phyloP scores from a whole-genome alignment of 768 basidiomycete genomes.

The Lactarius sanguifluus region DNA sequence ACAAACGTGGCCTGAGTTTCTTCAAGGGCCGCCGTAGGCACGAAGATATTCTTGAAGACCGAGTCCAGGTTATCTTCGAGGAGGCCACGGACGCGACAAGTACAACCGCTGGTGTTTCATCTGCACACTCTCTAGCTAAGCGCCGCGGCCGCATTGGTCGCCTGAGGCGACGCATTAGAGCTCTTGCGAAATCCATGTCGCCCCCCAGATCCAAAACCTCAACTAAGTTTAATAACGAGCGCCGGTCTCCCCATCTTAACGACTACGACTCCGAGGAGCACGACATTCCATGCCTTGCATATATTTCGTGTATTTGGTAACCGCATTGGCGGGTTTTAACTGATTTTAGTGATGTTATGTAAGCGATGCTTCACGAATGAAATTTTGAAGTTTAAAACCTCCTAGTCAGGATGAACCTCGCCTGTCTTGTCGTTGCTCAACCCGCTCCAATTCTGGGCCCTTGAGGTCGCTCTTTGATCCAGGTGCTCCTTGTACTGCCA shows the following conservation, averaged over 20 bases:
- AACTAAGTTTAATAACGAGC: neutral
- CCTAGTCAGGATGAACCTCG: neutral
- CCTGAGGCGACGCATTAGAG: constrained; percentile 11
- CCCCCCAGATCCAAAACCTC: constrained; percentile 7
- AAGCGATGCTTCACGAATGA: constrained; percentile 4
- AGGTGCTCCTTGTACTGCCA: neutral
- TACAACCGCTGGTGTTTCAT: neutral
- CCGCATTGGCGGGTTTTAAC: neutral
- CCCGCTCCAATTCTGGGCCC: neutral
- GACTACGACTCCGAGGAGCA: constrained; percentile 9
- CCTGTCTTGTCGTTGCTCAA: neutral
- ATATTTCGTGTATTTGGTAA: constrained; percentile 22
- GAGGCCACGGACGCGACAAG: constrained; percentile 5
- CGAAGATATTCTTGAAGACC: constrained; percentile 1
- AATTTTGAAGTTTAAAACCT: neutral
- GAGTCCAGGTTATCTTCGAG: neutral
- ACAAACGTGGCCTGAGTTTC: neutral
- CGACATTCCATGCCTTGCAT: constrained; percentile 26
- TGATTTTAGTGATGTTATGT: neutral
- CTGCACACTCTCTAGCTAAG: neutral
- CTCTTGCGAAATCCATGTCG: neutral
- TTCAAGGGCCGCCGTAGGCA: constrained; percentile 3
- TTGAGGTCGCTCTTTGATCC: neutral
- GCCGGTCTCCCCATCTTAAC: neutral
- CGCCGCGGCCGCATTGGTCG: neutral